Evolutionary conservation across 2,329 filamentous ascomycete genomes (phyloP).

Genomic region (Alternaria gaisen): DNA sequence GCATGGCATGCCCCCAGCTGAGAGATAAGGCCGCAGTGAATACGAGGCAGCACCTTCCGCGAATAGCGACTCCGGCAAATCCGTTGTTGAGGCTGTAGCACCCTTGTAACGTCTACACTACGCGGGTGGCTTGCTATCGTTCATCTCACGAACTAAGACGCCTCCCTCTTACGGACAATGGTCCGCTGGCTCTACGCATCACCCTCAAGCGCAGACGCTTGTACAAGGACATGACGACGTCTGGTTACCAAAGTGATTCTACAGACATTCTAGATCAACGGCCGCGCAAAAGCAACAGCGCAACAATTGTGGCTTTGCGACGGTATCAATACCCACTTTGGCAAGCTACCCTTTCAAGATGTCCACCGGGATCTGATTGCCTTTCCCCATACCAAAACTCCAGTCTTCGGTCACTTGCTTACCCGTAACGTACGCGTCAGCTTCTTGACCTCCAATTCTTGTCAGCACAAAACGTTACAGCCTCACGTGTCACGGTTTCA

Average conservation of each 20-base stretch:
- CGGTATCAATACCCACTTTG: background rate
- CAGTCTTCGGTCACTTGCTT: background rate
- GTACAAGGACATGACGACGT: background rate
- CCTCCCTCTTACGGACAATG: background rate
- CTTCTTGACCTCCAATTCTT: conserved; percentile 4
- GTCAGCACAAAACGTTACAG: conserved; percentile 12
- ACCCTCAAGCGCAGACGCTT: background rate
- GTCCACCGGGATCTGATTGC: background rate
- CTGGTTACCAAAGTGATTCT: background rate
- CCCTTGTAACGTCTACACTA: background rate
- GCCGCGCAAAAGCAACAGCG: background rate
- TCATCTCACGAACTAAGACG: background rate
- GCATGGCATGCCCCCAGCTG: background rate
- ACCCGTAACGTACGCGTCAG: conserved; percentile 14
- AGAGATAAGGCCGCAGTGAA: background rate
- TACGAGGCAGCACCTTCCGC: background rate
- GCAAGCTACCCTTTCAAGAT: background rate
- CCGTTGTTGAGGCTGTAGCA: background rate
- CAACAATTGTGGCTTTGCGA: background rate
- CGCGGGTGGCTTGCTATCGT: background rate
- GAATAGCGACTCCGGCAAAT: background rate
- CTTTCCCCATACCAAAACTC: background rate
- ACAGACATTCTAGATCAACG: background rate
- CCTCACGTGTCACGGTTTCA: conserved; percentile 7
- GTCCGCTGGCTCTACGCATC: background rate